Conservation (phyloP, 169 alveolate genomes). For the Plasmodium cynomolgi region DNA sequence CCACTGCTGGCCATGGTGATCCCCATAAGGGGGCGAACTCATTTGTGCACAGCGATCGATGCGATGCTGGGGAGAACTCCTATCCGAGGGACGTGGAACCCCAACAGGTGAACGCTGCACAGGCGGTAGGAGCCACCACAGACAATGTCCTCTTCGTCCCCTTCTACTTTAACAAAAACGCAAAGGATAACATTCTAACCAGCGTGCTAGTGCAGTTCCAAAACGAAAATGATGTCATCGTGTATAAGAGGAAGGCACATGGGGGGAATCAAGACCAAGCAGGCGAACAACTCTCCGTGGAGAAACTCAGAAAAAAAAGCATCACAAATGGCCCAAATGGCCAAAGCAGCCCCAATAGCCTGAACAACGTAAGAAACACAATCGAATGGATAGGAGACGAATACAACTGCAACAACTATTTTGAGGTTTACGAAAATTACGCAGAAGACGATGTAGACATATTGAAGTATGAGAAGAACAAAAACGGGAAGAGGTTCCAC, state of each 20-base stretch:
- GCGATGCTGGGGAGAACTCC: not conserved
- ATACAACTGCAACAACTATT: conserved; percentile 68
- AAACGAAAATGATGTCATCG: conserved; percentile 8
- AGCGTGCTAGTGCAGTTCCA: conserved; percentile 49
- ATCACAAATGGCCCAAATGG: not conserved
- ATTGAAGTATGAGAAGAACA: conserved; percentile 60
- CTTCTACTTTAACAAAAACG: conserved; percentile 67
- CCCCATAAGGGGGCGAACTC: not conserved
- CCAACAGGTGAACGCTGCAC: not conserved
- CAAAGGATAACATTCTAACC: conserved; percentile 69
- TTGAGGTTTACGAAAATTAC: conserved; percentile 50
- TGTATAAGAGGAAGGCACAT: conserved; percentile 15
- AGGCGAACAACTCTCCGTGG: not conserved
- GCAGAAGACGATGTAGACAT: conserved; percentile 72
- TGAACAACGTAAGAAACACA: not conserved
- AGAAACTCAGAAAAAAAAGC: not conserved
- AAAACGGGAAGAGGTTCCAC: not conserved
- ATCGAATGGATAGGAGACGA: conserved; percentile 50
- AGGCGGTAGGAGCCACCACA: not conserved
- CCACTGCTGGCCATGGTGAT: not conserved
- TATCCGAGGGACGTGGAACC: not conserved
- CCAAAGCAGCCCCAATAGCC: not conserved
- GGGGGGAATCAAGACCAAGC: not conserved
- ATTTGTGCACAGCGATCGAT: not conserved
- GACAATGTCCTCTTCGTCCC: conserved; percentile 45